A percentile compares a stretch with the other conserved stretches of the same genome.
Conservation (phyloP, 805 yeast genomes). For the Cyberlindnera euphorbiae region DNA sequence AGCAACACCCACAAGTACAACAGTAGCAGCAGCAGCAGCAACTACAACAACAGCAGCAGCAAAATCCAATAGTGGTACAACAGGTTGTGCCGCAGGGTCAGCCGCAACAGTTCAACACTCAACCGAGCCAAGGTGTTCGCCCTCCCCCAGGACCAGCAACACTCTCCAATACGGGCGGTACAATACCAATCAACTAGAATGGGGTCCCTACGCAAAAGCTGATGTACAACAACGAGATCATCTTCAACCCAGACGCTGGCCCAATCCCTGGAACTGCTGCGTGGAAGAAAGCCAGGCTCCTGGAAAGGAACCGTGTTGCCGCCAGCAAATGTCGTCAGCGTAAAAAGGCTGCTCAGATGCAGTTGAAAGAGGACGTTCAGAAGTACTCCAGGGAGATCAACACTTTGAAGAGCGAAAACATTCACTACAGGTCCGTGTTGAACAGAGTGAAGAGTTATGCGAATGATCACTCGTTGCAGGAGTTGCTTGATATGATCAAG, state of each 20-base stretch:
- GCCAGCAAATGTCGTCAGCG: slow-evolving; percentile 66
- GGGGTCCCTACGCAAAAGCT: slow-evolving; percentile 40
- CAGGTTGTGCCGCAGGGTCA: not conserved
- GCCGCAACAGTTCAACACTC: not conserved
- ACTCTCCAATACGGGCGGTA: slow-evolving; percentile 6
- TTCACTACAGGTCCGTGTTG: slow-evolving; percentile 4
- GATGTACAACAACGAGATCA: slow-evolving; percentile 44
- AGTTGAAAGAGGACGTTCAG: slow-evolving; percentile 56
- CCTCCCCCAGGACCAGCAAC: slow-evolving; percentile 9
- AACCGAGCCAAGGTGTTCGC: not conserved
- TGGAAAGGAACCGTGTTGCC: slow-evolving; percentile 63
- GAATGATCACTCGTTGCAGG: not conserved
- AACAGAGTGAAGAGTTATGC: slow-evolving; percentile 5
- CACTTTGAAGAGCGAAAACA: slow-evolving; percentile 31
- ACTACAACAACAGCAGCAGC: too few relatives aligned
- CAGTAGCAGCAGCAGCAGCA: slow-evolving; percentile 5
- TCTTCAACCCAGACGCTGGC: slow-evolving; percentile 45
- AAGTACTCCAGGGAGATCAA: slow-evolving; percentile 42
- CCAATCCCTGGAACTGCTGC: slow-evolving; percentile 66
- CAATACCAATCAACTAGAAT: slow-evolving; percentile 13
- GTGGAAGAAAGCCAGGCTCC: slow-evolving; percentile 58
- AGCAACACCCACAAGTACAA: not conserved
- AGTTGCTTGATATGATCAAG: too few relatives aligned
- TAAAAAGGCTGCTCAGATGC: slow-evolving; percentile 63
- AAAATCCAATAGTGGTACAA: not conserved